Evolutionary conservation across 495 filamentous ascomycete species (phyloP), one percentile per base, ranked within the genome.

Genomic region (Podospora australis): DNA sequence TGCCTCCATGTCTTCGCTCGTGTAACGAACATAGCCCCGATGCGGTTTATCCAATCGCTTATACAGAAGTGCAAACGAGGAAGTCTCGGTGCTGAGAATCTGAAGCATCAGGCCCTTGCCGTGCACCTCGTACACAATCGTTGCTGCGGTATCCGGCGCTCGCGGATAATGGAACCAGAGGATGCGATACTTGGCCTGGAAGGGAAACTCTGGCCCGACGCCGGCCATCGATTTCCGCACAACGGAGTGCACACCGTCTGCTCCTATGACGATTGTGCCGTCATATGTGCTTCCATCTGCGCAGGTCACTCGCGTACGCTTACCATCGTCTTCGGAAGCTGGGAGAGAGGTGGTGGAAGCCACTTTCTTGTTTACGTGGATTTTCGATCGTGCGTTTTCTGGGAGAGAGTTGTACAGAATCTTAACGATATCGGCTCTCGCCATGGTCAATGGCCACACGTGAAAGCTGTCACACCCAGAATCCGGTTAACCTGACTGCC

Each of bases 221-320:
- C 16, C 14, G 23, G 14, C n/a, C 29, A 46, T 46, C 39, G 63
- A 63, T 19, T 67, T 49, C 2, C 73, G 63, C 6, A 70, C 63
- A 4, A 61, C 53, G 23, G 66, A 70, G 48, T 73, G 67, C 22
- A 73, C 64, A 16, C 77, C 75, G 50, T 78, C 77, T 6, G 67
- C 69, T 10, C 75, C 77, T 14, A 80, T 56, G 17, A 79, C 66
- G 36, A 78, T 58, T 45, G 66, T 63, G 2, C 74, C 75, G 6
- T 53, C 35, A 47, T 63, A 64, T 1, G 57, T 40, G 22, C 54
- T 56, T 0, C 73, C 72, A 46, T 75, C 68, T 13, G 59, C 35
- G 46, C 64, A 69, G 44, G 50, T 36, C 7, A 67, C 64, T 16
- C 22, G 28, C 0, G 63, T 60, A 2, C 47, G 52, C 14, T 56